Conservation (phyloP, 495 filamentous ascomycete species). For the Haplographium delicatum region DNA sequence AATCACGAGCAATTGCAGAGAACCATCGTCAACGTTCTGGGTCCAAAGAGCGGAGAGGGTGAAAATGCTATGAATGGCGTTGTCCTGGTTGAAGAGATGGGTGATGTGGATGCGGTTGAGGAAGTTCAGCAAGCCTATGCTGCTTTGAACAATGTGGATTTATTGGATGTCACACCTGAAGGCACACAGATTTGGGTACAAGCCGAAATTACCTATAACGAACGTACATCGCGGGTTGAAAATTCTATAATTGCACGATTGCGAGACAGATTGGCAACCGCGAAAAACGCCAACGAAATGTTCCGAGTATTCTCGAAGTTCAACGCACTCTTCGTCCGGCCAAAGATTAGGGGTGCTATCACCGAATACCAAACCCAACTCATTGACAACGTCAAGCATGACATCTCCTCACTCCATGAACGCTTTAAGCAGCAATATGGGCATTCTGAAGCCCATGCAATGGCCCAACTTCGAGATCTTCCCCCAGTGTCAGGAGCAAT, state of each 20-base stretch:
- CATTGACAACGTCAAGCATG: constrained; percentile 93
- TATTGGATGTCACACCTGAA: constrained; percentile 83
- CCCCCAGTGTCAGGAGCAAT: constrained; percentile 95
- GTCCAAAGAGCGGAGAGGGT: constrained; percentile 56
- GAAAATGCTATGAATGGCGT: constrained; percentile 51
- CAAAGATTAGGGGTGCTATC: constrained; percentile 96
- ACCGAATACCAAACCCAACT: constrained; percentile 95
- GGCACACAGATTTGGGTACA: constrained; percentile 87
- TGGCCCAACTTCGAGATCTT: constrained; percentile 93
- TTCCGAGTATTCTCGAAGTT: constrained; percentile 99
- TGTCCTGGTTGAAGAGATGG: constrained; percentile 83
- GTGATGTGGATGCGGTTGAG: constrained; percentile 96
- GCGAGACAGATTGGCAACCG: constrained; percentile 86
- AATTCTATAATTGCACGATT: constrained; percentile 97
- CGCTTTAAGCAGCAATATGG: constrained; percentile 98
- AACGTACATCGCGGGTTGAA: constrained; percentile 91
- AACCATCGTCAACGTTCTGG: constrained; percentile 92
- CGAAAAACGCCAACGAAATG: constrained; percentile 97
- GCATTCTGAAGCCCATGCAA: constrained; percentile 92
- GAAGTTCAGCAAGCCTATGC: constrained; percentile 93
- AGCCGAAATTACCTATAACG: constrained; percentile 92
- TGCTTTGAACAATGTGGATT: constrained; percentile 87
- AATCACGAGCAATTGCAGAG: constrained; percentile 96
- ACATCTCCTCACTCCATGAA: constrained; percentile 88
- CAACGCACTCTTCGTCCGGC: constrained; percentile 95